Evolutionary conservation across 2,329 filamentous ascomycete genomes (phyloP).

Genomic region (Bipolaris oryzae): DNA sequence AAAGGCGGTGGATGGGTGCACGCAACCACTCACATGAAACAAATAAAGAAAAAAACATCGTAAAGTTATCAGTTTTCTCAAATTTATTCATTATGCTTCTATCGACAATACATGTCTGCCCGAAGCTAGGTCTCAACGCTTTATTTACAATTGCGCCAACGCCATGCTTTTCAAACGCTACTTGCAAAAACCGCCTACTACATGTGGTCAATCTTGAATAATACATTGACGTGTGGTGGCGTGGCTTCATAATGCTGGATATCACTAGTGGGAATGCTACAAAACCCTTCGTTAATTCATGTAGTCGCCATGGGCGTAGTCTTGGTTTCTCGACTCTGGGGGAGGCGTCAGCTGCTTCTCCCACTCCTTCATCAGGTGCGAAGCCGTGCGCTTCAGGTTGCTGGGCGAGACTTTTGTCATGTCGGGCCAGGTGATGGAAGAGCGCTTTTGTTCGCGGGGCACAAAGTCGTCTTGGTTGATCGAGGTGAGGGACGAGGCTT

Average conservation of each 20-base stretch:
- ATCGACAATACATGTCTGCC: conserved; percentile 9
- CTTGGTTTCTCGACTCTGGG: conserved; percentile 40
- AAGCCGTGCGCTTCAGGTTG: conserved; percentile 82
- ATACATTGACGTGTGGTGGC: conserved; percentile 37
- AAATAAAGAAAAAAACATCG: not conserved
- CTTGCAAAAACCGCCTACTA: conserved; percentile 31
- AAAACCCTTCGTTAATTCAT: conserved; percentile 22
- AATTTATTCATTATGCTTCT: conserved; percentile 18
- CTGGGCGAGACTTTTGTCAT: conserved; percentile 74
- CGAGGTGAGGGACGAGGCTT: conserved; percentile 44
- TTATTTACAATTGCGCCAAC: conserved; percentile 20
- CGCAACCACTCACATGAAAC: not conserved
- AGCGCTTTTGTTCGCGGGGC: conserved; percentile 41
- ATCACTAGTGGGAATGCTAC: conserved; percentile 11
- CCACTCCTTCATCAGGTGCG: conserved; percentile 87
- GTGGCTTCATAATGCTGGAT: conserved; percentile 38
- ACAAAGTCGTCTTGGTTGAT: conserved; percentile 25
- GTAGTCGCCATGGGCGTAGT: conserved; percentile 45
- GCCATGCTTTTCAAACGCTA: conserved; percentile 19
- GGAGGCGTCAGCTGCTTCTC: conserved; percentile 73
- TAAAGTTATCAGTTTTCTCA: conserved; percentile 2
- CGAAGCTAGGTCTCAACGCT: conserved; percentile 18
- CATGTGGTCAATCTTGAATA: conserved; percentile 26
- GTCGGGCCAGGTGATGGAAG: conserved; percentile 67
- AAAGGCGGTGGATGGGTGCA: not conserved